These are phyloP conservation scores for Reutealis trisperma DNA, from an alignment of 345 rosid genomes.

Conservation along the genomic window DNA sequence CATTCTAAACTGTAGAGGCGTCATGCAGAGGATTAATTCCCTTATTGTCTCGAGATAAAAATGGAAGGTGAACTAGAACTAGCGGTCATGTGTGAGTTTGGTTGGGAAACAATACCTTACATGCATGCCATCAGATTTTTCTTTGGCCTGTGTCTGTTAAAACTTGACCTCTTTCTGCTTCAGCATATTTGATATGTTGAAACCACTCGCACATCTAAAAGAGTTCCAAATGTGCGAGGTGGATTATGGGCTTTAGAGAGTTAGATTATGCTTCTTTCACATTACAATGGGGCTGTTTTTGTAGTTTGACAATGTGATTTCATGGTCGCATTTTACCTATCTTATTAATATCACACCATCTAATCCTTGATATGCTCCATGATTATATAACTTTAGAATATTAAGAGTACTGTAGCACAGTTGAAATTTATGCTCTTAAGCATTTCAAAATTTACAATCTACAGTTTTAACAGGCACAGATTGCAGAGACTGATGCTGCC, in stretches of 20 bases:
- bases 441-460: neutral
- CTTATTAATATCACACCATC: neutral
- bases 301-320: neutral
- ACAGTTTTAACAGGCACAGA: slow-evolving; percentile 49
- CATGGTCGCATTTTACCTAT: neutral
- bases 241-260: neutral
- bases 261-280: neutral
- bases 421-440: neutral
- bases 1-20: no score
- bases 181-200: neutral
- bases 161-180: neutral
- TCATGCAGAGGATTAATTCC: no score
- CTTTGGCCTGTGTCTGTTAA: neutral
- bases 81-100: neutral
- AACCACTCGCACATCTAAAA: neutral
- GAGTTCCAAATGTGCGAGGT: neutral
- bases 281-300: no score
- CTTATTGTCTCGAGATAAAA: no score
- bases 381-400: neutral
- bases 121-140: no score
- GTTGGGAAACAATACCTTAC: no score
- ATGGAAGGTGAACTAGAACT: neutral
- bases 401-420: neutral
- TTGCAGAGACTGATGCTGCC: slow-evolving; percentile 52
- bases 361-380: neutral